Conservation (phyloP, 371 early-diverging fungal genomes). For the Paraphysoderma sedebokerense region DNA sequence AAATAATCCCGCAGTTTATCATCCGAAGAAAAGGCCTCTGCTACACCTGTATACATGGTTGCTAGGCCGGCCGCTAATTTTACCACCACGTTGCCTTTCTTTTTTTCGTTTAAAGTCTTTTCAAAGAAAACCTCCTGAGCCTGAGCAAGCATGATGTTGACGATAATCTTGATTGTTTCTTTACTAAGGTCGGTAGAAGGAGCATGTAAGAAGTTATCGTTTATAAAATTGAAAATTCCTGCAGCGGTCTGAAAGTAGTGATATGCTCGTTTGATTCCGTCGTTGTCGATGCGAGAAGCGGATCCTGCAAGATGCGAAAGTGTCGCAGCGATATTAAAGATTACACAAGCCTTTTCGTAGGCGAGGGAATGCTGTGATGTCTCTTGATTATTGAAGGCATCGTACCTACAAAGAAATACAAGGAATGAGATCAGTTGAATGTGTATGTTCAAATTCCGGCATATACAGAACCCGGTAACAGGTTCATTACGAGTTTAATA, state of each 20-base stretch:
- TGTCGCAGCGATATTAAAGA: slow-evolving; percentile 82
- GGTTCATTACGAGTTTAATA: too few relatives aligned
- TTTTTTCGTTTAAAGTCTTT: slow-evolving; percentile 66
- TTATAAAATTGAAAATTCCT: slow-evolving; percentile 81
- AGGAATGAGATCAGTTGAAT: too few relatives aligned
- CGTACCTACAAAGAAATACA: slow-evolving; percentile 48
- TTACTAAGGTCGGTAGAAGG: slow-evolving; percentile 79
- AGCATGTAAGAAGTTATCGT: slow-evolving; percentile 91
- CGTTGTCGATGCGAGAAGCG: slow-evolving; percentile 40
- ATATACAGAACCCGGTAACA: too few relatives aligned
- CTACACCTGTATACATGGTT: slow-evolving; percentile 46
- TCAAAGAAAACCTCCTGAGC: slow-evolving; percentile 88
- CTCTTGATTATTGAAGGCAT: slow-evolving; percentile 49
- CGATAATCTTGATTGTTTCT: slow-evolving; percentile 66
- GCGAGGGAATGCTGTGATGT: slow-evolving; percentile 76
- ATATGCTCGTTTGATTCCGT: slow-evolving; percentile 60
- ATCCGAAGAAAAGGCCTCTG: slow-evolving; percentile 35
- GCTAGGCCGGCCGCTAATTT: slow-evolving; percentile 80
- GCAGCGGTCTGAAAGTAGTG: slow-evolving; percentile 85
- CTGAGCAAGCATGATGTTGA: slow-evolving; percentile 76
- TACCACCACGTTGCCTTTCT: slow-evolving; percentile 59
- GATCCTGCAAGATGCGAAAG: slow-evolving; percentile 15
- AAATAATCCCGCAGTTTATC: neutral
- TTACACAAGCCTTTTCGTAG: slow-evolving; percentile 85
- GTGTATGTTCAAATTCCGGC: too few relatives aligned